Conservation (phyloP, 257 asterid species). For the Fraxinus cuspidata region DNA sequence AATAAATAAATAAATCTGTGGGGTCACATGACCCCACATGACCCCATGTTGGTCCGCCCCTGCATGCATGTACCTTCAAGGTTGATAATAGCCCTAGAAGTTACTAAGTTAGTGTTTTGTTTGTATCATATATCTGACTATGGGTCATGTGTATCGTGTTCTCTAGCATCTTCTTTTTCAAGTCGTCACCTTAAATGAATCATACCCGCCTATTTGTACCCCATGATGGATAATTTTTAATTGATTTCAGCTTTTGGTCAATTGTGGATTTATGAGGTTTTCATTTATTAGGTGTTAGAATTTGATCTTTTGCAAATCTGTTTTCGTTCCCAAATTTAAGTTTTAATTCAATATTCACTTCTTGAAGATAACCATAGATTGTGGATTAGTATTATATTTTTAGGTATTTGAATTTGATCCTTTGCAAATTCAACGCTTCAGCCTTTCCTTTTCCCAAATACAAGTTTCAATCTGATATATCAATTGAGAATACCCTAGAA, state of each 20-base stretch:
- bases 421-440: neutral
- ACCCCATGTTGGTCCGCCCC: too few relatives aligned
- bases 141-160: neutral
- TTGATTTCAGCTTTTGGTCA: neutral
- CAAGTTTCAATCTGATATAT: neutral
- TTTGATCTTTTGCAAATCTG: neutral
- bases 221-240: neutral
- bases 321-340: neutral
- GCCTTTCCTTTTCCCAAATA: neutral
- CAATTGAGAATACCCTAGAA: neutral
- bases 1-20: too few relatives aligned
- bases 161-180: neutral
- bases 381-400: neutral
- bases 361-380: neutral
- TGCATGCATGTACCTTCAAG: neutral
- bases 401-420: neutral
- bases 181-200: neutral
- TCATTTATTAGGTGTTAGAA: constrained; percentile 1
- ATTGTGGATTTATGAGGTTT: neutral
- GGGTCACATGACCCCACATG: too few relatives aligned
- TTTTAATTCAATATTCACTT: neutral
- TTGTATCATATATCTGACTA: neutral
- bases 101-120: neutral
- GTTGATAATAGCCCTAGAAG: neutral
- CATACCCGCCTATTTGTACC: neutral